Conservation (phyloP, 805 yeast species). For the Lachancea sp. region DNA sequence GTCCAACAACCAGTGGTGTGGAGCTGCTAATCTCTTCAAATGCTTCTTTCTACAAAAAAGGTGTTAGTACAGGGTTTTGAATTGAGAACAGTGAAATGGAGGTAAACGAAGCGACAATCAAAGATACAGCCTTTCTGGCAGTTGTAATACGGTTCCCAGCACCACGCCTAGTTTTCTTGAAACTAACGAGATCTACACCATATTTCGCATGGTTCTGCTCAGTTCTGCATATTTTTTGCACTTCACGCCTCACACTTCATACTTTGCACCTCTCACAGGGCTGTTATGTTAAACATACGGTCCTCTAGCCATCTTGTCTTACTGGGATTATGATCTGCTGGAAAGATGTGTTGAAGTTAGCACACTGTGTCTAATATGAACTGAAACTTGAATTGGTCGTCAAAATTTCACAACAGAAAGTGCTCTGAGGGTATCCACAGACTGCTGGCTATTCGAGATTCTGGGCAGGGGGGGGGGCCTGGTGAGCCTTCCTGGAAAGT, state of each 20-base stretch:
- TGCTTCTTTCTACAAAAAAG: constrained; percentile 77
- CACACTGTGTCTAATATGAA: background rate
- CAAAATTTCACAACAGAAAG: constrained; percentile 1
- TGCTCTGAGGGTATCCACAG: too few species aligned
- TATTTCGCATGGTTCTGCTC: too few species aligned
- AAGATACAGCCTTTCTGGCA: too few species aligned
- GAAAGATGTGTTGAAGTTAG: background rate
- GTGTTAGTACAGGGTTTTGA: constrained; percentile 1
- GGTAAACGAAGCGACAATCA: too few species aligned
- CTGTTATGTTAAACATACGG: constrained; percentile 57
- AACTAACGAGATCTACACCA: background rate
- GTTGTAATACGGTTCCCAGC: too few species aligned
- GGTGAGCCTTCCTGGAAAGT: background rate
- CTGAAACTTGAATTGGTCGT: constrained; percentile 1
- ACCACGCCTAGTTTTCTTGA: background rate
- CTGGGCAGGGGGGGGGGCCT: background rate
- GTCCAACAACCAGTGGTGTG: constrained; percentile 99
- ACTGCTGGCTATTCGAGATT: background rate
- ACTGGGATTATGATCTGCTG: constrained; percentile 10
- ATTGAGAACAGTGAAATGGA: background rate
- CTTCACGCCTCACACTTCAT: background rate
- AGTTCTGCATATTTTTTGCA: background rate
- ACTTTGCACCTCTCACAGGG: background rate
- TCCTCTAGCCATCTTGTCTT: constrained; percentile 66
- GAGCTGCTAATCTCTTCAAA: constrained; percentile 99